phyloP scores from a whole-genome alignment of 2,329 filamentous ascomycete genomes.

The Ploettnerulaceae sp. region DNA sequence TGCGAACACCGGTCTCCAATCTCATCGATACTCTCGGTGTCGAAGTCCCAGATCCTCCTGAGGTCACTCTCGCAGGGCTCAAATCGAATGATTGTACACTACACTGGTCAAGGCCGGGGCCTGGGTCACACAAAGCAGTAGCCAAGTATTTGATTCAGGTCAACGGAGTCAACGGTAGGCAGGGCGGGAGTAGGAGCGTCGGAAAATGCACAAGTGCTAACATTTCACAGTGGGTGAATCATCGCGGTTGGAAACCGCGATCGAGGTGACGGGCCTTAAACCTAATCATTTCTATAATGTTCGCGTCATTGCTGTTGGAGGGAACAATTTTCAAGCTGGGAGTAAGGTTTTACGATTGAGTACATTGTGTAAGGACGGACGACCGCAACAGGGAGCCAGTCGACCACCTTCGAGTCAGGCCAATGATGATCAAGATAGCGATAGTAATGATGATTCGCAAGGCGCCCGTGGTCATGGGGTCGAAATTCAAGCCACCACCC shows the following conservation, averaged over 20 bases:
- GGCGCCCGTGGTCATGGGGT: slow-evolving; percentile 42
- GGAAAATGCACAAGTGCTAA: slow-evolving; percentile 18
- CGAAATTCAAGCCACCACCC: slow-evolving; percentile 55
- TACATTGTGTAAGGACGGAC: slow-evolving; percentile 64
- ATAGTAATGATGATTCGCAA: slow-evolving; percentile 44
- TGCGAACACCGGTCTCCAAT: slow-evolving; percentile 86
- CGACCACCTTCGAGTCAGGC: slow-evolving; percentile 53
- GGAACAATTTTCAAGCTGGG: slow-evolving; percentile 86
- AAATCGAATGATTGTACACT: slow-evolving; percentile 81
- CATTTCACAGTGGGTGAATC: slow-evolving; percentile 70
- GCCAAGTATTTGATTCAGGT: slow-evolving; percentile 83
- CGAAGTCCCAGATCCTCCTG: slow-evolving; percentile 85
- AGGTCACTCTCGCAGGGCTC: slow-evolving; percentile 87
- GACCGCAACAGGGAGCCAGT: slow-evolving; percentile 53
- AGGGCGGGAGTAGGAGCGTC: not conserved
- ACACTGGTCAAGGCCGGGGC: slow-evolving; percentile 78
- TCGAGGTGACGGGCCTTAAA: slow-evolving; percentile 81
- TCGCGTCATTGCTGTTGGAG: slow-evolving; percentile 84
- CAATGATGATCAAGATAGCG: slow-evolving; percentile 46
- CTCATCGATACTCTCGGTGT: slow-evolving; percentile 88
- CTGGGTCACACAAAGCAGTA: slow-evolving; percentile 60
- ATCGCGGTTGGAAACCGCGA: slow-evolving; percentile 74
- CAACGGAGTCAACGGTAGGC: slow-evolving; percentile 82
- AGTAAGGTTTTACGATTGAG: slow-evolving; percentile 80
- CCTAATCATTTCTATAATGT: slow-evolving; percentile 91